These are phyloP conservation scores for Emmonsiellopsis sp. DNA, from an alignment of 2,329 filamentous ascomycete species.

Conservation along the genomic window DNA sequence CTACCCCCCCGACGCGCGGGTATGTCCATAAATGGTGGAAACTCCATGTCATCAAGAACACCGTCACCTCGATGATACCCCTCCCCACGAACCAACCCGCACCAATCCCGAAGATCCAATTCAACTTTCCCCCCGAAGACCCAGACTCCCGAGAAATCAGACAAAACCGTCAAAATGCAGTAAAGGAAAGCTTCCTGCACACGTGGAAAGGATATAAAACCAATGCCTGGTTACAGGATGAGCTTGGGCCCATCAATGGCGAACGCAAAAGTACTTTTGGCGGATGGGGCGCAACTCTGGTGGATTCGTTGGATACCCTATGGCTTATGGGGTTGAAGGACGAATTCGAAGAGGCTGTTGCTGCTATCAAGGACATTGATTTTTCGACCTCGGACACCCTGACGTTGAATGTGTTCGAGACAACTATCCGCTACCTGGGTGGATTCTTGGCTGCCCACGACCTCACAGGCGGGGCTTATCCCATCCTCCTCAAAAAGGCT, in stretches of 20 bases:
- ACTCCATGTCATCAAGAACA: conserved; percentile 10
- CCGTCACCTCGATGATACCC: conserved; percentile 15
- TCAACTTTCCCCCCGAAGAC: conserved; percentile 18
- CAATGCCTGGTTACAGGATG: conserved; percentile 56
- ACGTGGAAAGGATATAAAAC: conserved; percentile 54
- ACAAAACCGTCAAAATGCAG: conserved; percentile 33
- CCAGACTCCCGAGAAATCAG: conserved; percentile 25
- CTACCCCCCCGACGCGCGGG: background rate
- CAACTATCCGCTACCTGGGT: conserved; percentile 46
- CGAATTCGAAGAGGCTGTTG: conserved; percentile 48
- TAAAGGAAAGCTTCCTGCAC: conserved; percentile 45
- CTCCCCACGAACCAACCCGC: conserved; percentile 17
- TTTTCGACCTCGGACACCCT: conserved; percentile 35
- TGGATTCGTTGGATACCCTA: conserved; percentile 54
- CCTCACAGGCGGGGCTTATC: conserved; percentile 34
- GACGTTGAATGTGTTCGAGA: conserved; percentile 40
- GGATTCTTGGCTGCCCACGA: conserved; percentile 47
- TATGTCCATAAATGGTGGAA: conserved; percentile 9
- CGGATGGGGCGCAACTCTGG: conserved; percentile 53
- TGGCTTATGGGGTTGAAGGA: conserved; percentile 52
- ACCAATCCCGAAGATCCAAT: conserved; percentile 20
- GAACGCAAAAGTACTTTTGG: conserved; percentile 49
- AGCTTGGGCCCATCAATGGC: conserved; percentile 50
- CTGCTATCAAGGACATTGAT: conserved; percentile 45
- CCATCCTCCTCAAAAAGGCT: conserved; percentile 42